phyloP scores from a whole-genome alignment of 129 eudicot species.

The Oenanthe sinensis region DNA sequence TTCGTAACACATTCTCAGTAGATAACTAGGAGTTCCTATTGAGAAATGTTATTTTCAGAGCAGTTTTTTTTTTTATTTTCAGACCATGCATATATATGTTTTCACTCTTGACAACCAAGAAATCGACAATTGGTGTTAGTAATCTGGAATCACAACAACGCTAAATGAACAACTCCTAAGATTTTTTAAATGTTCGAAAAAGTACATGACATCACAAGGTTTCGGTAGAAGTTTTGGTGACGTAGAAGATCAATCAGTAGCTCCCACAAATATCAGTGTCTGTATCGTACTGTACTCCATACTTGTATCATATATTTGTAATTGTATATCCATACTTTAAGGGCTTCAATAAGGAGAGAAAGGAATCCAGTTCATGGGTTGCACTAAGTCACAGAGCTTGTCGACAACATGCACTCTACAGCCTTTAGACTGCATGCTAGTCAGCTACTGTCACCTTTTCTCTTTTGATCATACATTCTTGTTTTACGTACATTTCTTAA shows the following conservation, averaged over 20 bases:
- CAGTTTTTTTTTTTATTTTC: too few species aligned
- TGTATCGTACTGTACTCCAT: background rate
- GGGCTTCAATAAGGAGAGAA: background rate
- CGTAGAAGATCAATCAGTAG: background rate
- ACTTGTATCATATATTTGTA: background rate
- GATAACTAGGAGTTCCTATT: too few species aligned
- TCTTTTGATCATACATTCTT: slow-evolving; percentile 9
- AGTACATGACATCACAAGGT: background rate
- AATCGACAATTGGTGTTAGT: too few species aligned
- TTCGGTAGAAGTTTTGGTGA: background rate
- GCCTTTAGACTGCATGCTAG: slow-evolving; percentile 6
- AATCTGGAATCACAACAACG: too few species aligned
- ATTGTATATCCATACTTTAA: background rate
- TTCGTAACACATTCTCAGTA: background rate
- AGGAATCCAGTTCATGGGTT: slow-evolving; percentile 13
- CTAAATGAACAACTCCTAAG: too few species aligned
- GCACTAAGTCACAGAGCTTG: slow-evolving; percentile 9
- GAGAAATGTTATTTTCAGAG: too few species aligned
- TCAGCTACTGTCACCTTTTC: slow-evolving; percentile 7
- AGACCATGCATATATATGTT: too few species aligned
- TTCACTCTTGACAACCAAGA: too few species aligned
- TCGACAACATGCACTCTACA: slow-evolving; percentile 10
- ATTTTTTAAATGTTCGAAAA: too few species aligned
- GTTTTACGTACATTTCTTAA: background rate
- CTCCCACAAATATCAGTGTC: background rate